Evolutionary conservation across 2,329 filamentous ascomycete species (phyloP).

Genomic region (Gliomastix tumulicola): DNA sequence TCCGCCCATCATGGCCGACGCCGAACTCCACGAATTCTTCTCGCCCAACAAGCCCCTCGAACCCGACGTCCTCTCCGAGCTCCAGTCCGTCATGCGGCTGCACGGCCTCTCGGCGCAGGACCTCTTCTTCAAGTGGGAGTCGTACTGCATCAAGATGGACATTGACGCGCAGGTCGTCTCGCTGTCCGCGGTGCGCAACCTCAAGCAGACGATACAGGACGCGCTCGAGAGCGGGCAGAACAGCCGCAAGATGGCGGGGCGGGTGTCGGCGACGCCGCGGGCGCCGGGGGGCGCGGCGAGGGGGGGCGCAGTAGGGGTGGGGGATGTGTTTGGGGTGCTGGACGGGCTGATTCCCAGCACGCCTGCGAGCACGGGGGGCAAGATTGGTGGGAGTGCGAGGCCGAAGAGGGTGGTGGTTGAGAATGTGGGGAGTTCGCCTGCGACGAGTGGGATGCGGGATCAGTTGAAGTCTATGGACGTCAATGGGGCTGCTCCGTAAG

Average conservation of each 20-base stretch:
- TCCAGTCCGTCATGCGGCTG: constrained; percentile 79
- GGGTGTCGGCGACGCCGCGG: constrained; percentile 51
- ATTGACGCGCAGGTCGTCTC: constrained; percentile 64
- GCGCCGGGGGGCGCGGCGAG: neutral
- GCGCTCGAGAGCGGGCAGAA: constrained; percentile 70
- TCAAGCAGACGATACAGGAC: constrained; percentile 86
- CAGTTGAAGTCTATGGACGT: constrained; percentile 21
- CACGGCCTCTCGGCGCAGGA: constrained; percentile 79
- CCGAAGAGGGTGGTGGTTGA: constrained; percentile 12
- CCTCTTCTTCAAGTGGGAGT: constrained; percentile 98
- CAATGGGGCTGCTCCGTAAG: constrained; percentile 9
- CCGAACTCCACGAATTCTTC: constrained; percentile 25
- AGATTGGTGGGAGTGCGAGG: constrained; percentile 25
- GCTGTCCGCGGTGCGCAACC: constrained; percentile 63
- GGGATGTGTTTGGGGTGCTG: constrained; percentile 79
- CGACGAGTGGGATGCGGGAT: constrained; percentile 17
- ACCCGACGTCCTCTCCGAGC: constrained; percentile 70
- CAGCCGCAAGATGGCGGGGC: constrained; percentile 55
- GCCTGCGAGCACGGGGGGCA: constrained; percentile 34
- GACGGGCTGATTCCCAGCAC: constrained; percentile 64
- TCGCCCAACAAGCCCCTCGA: constrained; percentile 47
- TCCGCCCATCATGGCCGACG: constrained; percentile 28
- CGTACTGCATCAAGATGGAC: constrained; percentile 93
- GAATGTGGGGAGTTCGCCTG: constrained; percentile 23
- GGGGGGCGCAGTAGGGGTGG: constrained; percentile 1